Conservation (phyloP, 1,139 yeast species). For the Hyphopichia buzzinii region DNA sequence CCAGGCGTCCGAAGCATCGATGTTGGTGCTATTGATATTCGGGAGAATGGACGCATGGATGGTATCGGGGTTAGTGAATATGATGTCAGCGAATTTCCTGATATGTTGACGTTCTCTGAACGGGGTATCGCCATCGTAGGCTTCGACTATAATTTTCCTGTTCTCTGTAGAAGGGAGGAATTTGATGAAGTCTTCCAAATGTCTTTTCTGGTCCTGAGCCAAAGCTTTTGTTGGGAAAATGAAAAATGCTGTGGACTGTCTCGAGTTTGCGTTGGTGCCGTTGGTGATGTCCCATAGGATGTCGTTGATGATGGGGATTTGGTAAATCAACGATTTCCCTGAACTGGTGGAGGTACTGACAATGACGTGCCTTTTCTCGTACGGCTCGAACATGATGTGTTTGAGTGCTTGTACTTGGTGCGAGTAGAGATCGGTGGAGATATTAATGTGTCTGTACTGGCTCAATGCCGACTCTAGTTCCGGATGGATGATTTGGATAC, state of each 20-base stretch:
- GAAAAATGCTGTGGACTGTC: conserved; percentile 65
- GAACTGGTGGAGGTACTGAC: conserved; percentile 93
- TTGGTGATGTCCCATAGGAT: conserved; percentile 41
- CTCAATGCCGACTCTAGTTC: conserved; percentile 44
- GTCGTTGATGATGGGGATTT: conserved; percentile 72
- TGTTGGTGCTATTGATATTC: conserved; percentile 41
- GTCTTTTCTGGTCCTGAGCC: conserved; percentile 92
- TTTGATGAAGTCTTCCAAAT: conserved; percentile 60
- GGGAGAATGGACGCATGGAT: conserved; percentile 85
- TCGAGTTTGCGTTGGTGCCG: conserved; percentile 12
- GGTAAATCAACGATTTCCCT: conserved; percentile 91
- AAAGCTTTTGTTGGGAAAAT: conserved; percentile 95
- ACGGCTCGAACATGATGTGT: conserved; percentile 36
- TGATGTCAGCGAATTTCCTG: conserved; percentile 65
- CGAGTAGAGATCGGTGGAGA: conserved; percentile 55
- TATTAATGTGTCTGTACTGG: conserved; percentile 46
- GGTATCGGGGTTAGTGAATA: conserved; percentile 94
- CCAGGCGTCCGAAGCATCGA: conserved; percentile 49
- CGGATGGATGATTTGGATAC: conserved; percentile 45
- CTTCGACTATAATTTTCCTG: conserved; percentile 53
- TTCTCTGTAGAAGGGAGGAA: conserved; percentile 34
- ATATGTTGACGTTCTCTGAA: conserved; percentile 48
- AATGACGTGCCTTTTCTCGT: conserved; percentile 55
- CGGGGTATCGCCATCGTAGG: conserved; percentile 94
- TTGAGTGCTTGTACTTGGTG: conserved; percentile 83